These are phyloP conservation scores for Avena insularis DNA, from an alignment of 176 grass and related monocot genomes.

Conservation along the genomic window DNA sequence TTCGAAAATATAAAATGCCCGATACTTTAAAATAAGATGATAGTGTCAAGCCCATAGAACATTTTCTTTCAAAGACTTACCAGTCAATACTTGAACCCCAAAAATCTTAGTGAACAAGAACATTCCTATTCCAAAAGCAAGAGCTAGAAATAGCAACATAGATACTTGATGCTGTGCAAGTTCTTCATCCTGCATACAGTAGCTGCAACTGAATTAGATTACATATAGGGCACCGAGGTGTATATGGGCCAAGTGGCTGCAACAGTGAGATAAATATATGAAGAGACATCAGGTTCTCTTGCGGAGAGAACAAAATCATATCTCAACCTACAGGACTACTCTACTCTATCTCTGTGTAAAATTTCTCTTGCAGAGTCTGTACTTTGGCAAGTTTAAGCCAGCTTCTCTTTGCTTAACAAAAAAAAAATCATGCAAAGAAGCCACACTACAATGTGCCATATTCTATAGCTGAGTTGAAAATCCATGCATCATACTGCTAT, in stretches of 20 bases:
- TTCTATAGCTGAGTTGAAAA: not conserved
- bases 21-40: conserved; percentile 24
- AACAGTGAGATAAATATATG: not conserved
- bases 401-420: no score
- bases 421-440: no score
- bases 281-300: not conserved
- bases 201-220: conserved; percentile 28
- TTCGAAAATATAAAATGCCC: not conserved
- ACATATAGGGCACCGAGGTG: not conserved
- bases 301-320: not conserved
- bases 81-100: conserved; percentile 72
- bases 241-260: not conserved
- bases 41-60: not conserved
- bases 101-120: conserved; percentile 84
- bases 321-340: not conserved
- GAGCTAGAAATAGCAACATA: conserved; percentile 81
- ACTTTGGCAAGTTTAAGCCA: not conserved
- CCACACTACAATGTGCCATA: no score
- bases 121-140: conserved; percentile 86
- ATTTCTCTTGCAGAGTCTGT: not conserved
- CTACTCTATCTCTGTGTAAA: not conserved
- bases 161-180: conserved; percentile 93
- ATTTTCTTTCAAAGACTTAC: conserved; percentile 47
- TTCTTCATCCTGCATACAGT: conserved; percentile 67
- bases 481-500: not conserved